These are phyloP conservation scores for Toxicodendron radicans DNA, from an alignment of 345 rosid species.

Conservation along the genomic window DNA sequence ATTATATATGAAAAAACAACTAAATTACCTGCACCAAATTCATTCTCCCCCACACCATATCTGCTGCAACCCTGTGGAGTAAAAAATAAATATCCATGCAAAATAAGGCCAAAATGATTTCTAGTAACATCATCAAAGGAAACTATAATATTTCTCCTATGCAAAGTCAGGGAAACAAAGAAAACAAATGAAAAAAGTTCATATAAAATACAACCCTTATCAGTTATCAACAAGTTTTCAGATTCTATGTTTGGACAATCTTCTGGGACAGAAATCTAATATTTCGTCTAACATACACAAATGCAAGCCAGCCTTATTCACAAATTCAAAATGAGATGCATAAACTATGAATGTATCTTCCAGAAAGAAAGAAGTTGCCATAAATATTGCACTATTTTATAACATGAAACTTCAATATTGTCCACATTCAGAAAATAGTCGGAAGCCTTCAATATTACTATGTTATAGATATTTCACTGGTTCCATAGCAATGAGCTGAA, in stretches of 20 bases:
- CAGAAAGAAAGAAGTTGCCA: neutral
- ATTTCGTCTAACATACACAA: neutral
- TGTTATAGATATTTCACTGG: neutral
- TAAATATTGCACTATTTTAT: neutral
- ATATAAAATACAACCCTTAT: neutral
- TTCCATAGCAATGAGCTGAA: neutral
- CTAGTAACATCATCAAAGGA: neutral
- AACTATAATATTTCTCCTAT: neutral
- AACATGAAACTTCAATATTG: neutral
- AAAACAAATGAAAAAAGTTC: neutral
- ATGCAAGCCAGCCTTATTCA: neutral
- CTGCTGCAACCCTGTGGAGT: slow-evolving; percentile 77
- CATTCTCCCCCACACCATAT: slow-evolving; percentile 50
- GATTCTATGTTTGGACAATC: neutral
- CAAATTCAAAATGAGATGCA: slow-evolving; percentile 6
- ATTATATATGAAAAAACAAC: neutral
- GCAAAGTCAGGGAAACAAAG: neutral
- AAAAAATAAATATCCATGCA: neutral
- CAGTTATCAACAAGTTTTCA: neutral
- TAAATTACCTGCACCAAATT: slow-evolving; percentile 65
- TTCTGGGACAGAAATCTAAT: neutral
- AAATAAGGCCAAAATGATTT: neutral
- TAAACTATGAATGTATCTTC: neutral
- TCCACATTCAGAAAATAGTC: neutral
- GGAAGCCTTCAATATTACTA: neutral